Evolutionary conservation across 2,329 filamentous ascomycete species (phyloP).

Genomic region (Curvularia hawaiiensis): DNA sequence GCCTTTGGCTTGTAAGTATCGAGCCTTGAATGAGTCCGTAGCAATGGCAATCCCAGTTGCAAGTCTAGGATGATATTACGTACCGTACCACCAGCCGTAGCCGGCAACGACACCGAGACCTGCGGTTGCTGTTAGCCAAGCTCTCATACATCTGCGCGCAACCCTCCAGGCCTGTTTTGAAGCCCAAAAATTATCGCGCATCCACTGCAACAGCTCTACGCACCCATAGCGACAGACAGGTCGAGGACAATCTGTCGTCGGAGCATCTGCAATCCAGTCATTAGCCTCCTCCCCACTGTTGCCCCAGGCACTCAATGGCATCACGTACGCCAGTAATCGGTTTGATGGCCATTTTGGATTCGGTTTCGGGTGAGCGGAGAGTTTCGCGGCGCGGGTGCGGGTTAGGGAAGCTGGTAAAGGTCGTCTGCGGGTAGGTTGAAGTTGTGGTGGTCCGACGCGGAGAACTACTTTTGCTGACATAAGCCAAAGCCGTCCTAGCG

Average conservation of each 20-base stretch:
- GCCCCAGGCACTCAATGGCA: slow-evolving; percentile 38
- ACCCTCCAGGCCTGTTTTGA: neutral
- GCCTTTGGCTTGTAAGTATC: slow-evolving; percentile 52
- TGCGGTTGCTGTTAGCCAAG: slow-evolving; percentile 43
- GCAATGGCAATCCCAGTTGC: neutral
- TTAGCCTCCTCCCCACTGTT: slow-evolving; percentile 30
- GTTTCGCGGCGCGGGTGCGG: slow-evolving; percentile 36
- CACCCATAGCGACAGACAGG: slow-evolving; percentile 69
- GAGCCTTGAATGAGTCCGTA: neutral
- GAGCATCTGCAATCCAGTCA: slow-evolving; percentile 61
- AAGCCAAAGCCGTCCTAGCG: slow-evolving; percentile 15
- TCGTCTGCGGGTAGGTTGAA: slow-evolving; percentile 32
- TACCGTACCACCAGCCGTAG: slow-evolving; percentile 72
- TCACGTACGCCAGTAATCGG: slow-evolving; percentile 57
- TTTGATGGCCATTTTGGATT: slow-evolving; percentile 52
- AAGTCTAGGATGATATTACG: slow-evolving; percentile 35
- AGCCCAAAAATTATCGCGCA: neutral
- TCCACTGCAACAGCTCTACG: slow-evolving; percentile 38
- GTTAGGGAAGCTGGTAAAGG: slow-evolving; percentile 36
- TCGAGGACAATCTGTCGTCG: slow-evolving; percentile 69
- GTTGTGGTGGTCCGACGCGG: slow-evolving; percentile 39
- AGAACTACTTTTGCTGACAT: slow-evolving; percentile 17
- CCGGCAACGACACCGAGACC: slow-evolving; percentile 67
- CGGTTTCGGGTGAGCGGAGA: slow-evolving; percentile 33
- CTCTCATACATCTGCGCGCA: slow-evolving; percentile 14